A percentile compares a stretch with the other conserved stretches of the same genome.
phyloP scores from a whole-genome alignment of 768 basidiomycete species.

The Daedaleopsis sinensis region DNA sequence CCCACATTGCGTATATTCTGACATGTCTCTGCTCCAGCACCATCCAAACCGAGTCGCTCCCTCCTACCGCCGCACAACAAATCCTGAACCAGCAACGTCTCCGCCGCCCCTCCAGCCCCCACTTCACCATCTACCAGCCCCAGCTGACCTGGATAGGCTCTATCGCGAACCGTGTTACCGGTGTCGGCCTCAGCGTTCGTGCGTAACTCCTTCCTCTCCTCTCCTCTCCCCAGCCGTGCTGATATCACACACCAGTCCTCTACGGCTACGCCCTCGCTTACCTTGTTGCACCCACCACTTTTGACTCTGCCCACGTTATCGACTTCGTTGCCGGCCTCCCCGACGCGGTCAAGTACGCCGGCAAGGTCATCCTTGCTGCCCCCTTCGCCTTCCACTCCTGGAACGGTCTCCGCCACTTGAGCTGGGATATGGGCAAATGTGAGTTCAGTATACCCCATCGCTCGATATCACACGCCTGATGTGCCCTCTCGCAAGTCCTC shows the following conservation, averaged over 20 bases:
- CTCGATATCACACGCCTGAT: neutral
- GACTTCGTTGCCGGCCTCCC: slow-evolving; percentile 74
- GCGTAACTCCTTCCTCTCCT: slow-evolving; percentile 35
- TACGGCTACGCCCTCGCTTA: slow-evolving; percentile 89
- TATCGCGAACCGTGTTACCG: slow-evolving; percentile 87
- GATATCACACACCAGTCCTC: slow-evolving; percentile 58
- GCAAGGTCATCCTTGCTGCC: slow-evolving; percentile 77
- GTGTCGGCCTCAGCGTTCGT: slow-evolving; percentile 78
- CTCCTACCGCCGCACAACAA: slow-evolving; percentile 55
- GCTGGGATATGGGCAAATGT: slow-evolving; percentile 92
- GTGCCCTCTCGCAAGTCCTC: slow-evolving; percentile 54
- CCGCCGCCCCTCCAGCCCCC: slow-evolving; percentile 88
- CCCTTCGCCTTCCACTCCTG: slow-evolving; percentile 91
- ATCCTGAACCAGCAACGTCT: slow-evolving; percentile 90
- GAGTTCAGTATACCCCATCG: slow-evolving; percentile 39
- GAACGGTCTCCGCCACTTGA: slow-evolving; percentile 90
- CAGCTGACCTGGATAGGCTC: slow-evolving; percentile 91
- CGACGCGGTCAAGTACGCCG: slow-evolving; percentile 71
- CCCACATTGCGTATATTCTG: neutral
- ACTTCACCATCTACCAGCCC: slow-evolving; percentile 96
- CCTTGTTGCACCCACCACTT: slow-evolving; percentile 77
- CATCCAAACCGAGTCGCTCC: slow-evolving; percentile 67
- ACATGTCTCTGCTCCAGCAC: slow-evolving; percentile 31
- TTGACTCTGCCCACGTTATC: slow-evolving; percentile 79
- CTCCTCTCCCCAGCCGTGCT: neutral